A percentile compares a stretch with the other conserved stretches of the same genome.
phyloP scores from a whole-genome alignment of 331 rosid genomes.

The Arachis monticola region DNA sequence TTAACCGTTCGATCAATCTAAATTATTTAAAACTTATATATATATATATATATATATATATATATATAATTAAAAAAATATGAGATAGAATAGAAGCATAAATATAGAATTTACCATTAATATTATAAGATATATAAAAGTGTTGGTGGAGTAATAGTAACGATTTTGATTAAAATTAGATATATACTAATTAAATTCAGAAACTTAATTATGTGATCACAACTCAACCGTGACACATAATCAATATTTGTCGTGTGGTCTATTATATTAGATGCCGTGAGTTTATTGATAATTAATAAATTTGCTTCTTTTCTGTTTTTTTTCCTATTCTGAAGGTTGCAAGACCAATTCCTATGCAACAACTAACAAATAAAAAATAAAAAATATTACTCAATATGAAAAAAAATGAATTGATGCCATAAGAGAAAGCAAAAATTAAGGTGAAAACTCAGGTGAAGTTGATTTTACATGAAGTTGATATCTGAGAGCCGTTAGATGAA shows the following conservation, averaged over 20 bases:
- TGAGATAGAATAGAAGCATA: neutral
- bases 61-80: neutral
- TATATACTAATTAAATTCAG: neutral
- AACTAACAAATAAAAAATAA: constrained; percentile 22
- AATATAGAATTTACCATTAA: neutral
- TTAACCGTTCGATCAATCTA: too few relatives aligned
- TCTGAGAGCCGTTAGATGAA: too few relatives aligned
- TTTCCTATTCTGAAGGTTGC: neutral
- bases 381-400: neutral
- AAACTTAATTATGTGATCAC: neutral
- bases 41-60: too few relatives aligned
- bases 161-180: neutral
- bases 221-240: neutral
- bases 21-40: too few relatives aligned
- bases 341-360: constrained; percentile 21
- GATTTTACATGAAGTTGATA: too few relatives aligned
- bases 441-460: too few relatives aligned
- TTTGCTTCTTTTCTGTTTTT: neutral
- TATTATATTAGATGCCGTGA: too few relatives aligned
- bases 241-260: neutral
- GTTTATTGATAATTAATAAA: too few relatives aligned
- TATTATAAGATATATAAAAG: neutral
- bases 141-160: neutral
- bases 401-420: constrained; percentile 28
- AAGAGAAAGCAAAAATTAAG: neutral